phyloP scores from a whole-genome alignment of 2,329 filamentous ascomycete genomes.

The Byssothecium circinans region DNA sequence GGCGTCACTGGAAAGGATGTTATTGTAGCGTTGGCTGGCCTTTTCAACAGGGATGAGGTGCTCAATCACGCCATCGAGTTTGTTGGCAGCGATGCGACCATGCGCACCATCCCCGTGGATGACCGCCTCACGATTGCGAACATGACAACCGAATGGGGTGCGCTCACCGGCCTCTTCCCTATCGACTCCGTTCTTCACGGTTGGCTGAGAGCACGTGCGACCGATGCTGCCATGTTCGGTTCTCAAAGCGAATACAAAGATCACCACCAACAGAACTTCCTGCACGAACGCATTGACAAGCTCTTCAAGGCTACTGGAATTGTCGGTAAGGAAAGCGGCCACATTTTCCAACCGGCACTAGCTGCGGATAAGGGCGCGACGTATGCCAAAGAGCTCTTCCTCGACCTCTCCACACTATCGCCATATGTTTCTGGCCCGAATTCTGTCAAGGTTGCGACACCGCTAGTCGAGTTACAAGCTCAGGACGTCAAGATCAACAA shows the following conservation, averaged over 20 bases:
- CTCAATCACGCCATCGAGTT: slow-evolving; percentile 93
- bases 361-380: slow-evolving; percentile 72
- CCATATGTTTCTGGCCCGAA: slow-evolving; percentile 88
- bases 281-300: slow-evolving; percentile 71
- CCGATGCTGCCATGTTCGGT: slow-evolving; percentile 64
- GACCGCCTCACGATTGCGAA: slow-evolving; percentile 74
- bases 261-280: slow-evolving; percentile 62
- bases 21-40: slow-evolving; percentile 82
- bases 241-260: slow-evolving; percentile 46
- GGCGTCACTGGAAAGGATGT: slow-evolving; percentile 94
- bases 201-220: slow-evolving; percentile 80
- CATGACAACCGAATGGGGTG: slow-evolving; percentile 84
- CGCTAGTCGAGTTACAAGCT: slow-evolving; percentile 70
- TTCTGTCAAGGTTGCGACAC: slow-evolving; percentile 83
- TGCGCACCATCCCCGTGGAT: slow-evolving; percentile 71
- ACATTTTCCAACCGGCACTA: slow-evolving; percentile 58
- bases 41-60: slow-evolving; percentile 86
- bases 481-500: slow-evolving; percentile 78
- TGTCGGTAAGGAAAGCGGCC: slow-evolving; percentile 37
- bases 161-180: slow-evolving; percentile 74
- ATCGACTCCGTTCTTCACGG: slow-evolving; percentile 70
- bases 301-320: slow-evolving; percentile 57
- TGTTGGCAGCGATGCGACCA: slow-evolving; percentile 74
- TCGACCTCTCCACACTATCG: slow-evolving; percentile 80
- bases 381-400: slow-evolving; percentile 81